Percentiles rank a stretch among this genome's conserved stretches.
phyloP scores from a whole-genome alignment of 805 yeast species.

The Hanseniaspora clermontiae region DNA sequence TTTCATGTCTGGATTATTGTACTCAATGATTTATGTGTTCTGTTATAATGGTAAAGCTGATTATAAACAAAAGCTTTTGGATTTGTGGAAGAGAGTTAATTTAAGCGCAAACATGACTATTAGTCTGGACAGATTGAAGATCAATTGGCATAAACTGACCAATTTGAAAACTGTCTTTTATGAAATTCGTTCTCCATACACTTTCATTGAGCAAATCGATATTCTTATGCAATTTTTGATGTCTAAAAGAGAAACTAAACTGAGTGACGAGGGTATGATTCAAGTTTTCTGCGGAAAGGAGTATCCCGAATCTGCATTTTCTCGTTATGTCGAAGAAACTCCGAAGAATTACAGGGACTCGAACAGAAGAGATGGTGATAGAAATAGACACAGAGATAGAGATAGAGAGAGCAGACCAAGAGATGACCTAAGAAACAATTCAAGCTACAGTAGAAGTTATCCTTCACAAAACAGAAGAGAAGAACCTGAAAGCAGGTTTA shows the following conservation, averaged over 20 bases:
- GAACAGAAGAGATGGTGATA: background rate
- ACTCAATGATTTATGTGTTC: background rate
- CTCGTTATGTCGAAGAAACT: background rate
- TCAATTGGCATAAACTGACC: background rate
- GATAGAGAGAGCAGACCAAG: background rate
- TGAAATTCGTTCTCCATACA: background rate
- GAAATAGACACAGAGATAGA: background rate
- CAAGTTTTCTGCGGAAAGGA: background rate
- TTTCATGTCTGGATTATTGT: background rate
- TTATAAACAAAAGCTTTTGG: background rate
- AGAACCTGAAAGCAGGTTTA: background rate
- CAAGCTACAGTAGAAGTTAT: background rate
- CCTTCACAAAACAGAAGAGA: background rate
- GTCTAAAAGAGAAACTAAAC: background rate
- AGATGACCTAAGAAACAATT: background rate
- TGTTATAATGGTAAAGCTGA: background rate
- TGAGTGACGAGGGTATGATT: background rate
- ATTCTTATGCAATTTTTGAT: background rate
- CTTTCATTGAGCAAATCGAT: background rate
- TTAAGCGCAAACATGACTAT: background rate
- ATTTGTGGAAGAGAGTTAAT: background rate
- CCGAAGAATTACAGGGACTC: background rate
- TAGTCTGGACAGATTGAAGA: background rate
- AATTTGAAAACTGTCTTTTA: background rate
- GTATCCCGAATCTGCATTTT: background rate